Conservation (phyloP, 495 filamentous ascomycete species). For the Aspergillus sclerotioniger region DNA sequence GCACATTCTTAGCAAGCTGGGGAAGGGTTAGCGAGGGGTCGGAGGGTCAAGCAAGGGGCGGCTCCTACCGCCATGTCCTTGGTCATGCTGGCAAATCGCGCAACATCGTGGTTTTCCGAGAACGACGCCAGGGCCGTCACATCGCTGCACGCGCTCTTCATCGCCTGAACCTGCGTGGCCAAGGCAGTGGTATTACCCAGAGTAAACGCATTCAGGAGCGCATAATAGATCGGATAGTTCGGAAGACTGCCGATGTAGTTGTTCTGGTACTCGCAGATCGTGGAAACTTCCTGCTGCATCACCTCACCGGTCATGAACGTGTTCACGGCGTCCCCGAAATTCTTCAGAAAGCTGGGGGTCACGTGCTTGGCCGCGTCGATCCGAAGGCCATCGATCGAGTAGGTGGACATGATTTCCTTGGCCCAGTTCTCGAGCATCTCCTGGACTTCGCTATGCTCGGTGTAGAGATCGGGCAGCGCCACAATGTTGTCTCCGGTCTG, state of each 20-base stretch:
- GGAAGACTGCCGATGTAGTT: conserved; percentile 35
- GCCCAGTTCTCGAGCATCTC: conserved; percentile 59
- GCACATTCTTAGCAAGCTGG: conserved; percentile 57
- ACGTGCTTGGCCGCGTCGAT: conserved; percentile 66
- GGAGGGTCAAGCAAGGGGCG: neutral
- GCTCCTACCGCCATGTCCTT: conserved; percentile 11
- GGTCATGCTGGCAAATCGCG: conserved; percentile 49
- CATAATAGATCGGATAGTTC: conserved; percentile 15
- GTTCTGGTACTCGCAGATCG: conserved; percentile 9
- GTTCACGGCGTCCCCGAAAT: conserved; percentile 23
- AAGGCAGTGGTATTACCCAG: neutral
- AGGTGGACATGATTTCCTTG: conserved; percentile 53
- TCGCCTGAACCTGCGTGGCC: neutral
- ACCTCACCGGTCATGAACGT: conserved; percentile 14
- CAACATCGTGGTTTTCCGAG: conserved; percentile 67
- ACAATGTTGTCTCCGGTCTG: conserved; percentile 58
- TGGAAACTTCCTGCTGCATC: conserved; percentile 3
- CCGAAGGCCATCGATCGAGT: conserved; percentile 69
- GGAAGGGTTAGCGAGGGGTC: neutral
- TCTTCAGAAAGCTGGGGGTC: conserved; percentile 49
- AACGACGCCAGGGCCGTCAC: conserved; percentile 61
- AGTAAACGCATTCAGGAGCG: conserved; percentile 11
- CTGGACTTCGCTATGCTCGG: conserved; percentile 52
- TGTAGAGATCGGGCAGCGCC: conserved; percentile 61
- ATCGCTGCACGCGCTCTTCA: conserved; percentile 34